phyloP scores from a whole-genome alignment of 352 stramenopile species.

The Pythium phragmiticola region DNA sequence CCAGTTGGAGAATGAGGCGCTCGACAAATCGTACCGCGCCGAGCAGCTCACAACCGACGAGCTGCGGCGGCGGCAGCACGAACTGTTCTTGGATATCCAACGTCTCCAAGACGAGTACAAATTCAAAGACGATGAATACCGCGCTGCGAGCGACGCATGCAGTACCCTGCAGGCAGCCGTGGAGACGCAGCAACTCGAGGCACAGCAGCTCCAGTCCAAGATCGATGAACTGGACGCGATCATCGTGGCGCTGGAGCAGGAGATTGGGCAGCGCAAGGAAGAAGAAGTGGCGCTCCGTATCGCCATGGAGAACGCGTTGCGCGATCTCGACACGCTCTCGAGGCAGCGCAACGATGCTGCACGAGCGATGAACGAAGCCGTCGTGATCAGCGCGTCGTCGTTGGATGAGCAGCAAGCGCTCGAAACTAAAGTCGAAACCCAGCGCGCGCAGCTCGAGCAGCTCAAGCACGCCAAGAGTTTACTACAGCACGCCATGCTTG shows the following conservation, averaged over 20 bases:
- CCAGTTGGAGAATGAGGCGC: slow-evolving; percentile 32
- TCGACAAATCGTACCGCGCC: slow-evolving; percentile 27
- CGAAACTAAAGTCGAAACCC: slow-evolving; percentile 51
- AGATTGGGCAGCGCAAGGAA: slow-evolving; percentile 44
- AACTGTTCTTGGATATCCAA: slow-evolving; percentile 39
- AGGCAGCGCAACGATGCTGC: slow-evolving; percentile 76
- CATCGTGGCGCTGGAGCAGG: slow-evolving; percentile 31
- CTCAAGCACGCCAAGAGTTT: slow-evolving; percentile 75
- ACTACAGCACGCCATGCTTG: slow-evolving; percentile 81
- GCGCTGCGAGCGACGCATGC: slow-evolving; percentile 52
- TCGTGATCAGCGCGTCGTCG: slow-evolving; percentile 78
- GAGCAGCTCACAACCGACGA: slow-evolving; percentile 38
- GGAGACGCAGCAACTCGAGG: slow-evolving; percentile 37
- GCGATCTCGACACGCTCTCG: slow-evolving; percentile 60
- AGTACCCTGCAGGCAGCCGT: slow-evolving; percentile 44
- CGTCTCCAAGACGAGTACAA: slow-evolving; percentile 30
- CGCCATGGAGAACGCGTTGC: slow-evolving; percentile 68
- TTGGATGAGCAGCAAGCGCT: slow-evolving; percentile 77
- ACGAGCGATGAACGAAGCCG: slow-evolving; percentile 81
- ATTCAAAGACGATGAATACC: slow-evolving; percentile 48
- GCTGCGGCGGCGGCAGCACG: slow-evolving; percentile 34
- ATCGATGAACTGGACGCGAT: slow-evolving; percentile 33
- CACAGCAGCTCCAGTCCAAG: slow-evolving; percentile 25
- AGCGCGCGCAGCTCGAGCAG: slow-evolving; percentile 72
- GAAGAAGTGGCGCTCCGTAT: slow-evolving; percentile 52